Evolutionary conservation across 2,329 filamentous ascomycete genomes (phyloP), one percentile per base, ranked within the genome.

Genomic region (Penicillium palitans): DNA sequence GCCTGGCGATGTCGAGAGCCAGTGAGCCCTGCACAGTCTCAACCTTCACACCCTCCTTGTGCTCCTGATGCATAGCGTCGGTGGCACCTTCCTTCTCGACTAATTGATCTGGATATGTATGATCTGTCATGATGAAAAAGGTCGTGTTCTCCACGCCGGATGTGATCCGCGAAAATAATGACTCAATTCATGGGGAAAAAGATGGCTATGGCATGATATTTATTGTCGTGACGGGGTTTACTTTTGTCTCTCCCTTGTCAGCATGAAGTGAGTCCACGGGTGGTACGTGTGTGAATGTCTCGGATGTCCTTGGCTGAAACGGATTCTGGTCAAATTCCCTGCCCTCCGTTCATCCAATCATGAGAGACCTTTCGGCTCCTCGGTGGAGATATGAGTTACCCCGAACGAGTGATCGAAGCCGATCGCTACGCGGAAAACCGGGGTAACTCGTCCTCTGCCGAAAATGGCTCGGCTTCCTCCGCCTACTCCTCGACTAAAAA

Each of bases 11-110:
- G 17, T 60, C 58, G 35, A 60, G 33, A 40, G 50, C 58, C 55
- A 60, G 40, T 33, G 58, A 60, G 41, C 58, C 58, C 17, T 58
- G 58, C 15, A 60, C 40, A 4, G 49, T 49, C 42, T 60, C 58
- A 24, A 60, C 55, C 31, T 57, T 51, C 21, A 58, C 35, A 12
- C 55, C 55, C n/a, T 58, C 58, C 25, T 47, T 44, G 3, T 40
- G 42, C 12, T 60, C 58, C 24, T 54, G 27, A 4, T 40, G 58
- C 25, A 29, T 45, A 13, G 42, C 29, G 2, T 55, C 33, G 21
- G 12, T 24, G 3, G 21, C 7, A 13, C 35, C 58, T 10, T 58
- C 55, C 9, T 60, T 46, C 24, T 45, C 46, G 15, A 7, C 25
- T 4, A 40, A n/a, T 7, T 54, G n/a, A 15, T 4, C 25, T 10